phyloP scores from a whole-genome alignment of 345 rosid genomes.

The Reutealis trisperma region DNA sequence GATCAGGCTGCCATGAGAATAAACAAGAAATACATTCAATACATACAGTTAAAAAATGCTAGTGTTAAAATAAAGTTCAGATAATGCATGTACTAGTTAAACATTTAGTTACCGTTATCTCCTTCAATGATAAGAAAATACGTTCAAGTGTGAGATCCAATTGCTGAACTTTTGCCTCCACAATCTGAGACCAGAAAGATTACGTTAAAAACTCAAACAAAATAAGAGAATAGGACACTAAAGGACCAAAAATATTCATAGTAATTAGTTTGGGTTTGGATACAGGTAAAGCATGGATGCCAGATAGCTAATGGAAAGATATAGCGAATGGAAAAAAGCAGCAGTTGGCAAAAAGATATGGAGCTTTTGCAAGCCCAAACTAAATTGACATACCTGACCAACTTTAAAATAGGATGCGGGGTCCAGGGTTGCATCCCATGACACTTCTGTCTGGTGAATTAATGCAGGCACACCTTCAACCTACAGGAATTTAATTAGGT shows the following conservation, averaged over 20 bases:
- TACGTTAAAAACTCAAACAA: conserved; percentile 11
- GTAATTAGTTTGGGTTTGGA: background rate
- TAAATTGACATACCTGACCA: conserved; percentile 67
- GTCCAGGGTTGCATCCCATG: conserved; percentile 96
- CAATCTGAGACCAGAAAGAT: conserved; percentile 50
- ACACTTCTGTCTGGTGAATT: conserved; percentile 90
- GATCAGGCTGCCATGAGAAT: conserved; percentile 69
- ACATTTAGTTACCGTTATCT: conserved; percentile 55
- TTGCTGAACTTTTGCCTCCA: conserved; percentile 94
- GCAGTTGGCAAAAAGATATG: background rate
- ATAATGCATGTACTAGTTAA: conserved; percentile 5
- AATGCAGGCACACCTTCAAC: conserved; percentile 87
- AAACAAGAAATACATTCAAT: conserved; percentile 1
- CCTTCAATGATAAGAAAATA: conserved; percentile 83
- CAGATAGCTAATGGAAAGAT: background rate
- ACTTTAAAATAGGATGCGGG: conserved; percentile 75
- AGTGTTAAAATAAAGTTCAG: background rate
- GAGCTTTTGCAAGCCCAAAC: conserved; percentile 4
- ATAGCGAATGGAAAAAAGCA: background rate
- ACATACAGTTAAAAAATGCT: background rate
- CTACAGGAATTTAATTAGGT: conserved; percentile 40
- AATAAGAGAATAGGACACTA: conserved; percentile 3
- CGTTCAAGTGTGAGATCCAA: conserved; percentile 82
- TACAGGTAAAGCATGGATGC: conserved; percentile 9
- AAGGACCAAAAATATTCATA: background rate